Evolutionary conservation across 257 asterid species (phyloP), one percentile per base, ranked within the genome.

Genomic region (Eucommia ulmoides): DNA sequence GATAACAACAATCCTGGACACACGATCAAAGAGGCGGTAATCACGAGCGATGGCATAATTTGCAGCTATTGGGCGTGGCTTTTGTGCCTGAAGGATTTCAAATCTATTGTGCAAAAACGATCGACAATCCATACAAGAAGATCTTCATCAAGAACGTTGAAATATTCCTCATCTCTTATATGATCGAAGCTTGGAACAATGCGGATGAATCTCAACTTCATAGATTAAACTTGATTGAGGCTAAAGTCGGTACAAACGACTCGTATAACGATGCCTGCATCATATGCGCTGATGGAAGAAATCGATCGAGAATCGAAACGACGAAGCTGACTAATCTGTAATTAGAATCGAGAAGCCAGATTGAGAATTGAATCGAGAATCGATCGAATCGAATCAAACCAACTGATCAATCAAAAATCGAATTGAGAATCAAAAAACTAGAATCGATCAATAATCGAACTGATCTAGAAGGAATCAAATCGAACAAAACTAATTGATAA

Each of bases 221-320:
- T 29, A 24, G 22, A 49, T 58, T 48, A 9, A 76, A 68, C 21
- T 1, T 16, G n/a, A 54, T 79, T n/a, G 51, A 67, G 41, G 26
- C 59, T 0, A 38, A 38, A 20, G 59, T 33, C 19, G 45, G 45
- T 26, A 51, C 44, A 0, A 19, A 41, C 8, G 82, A 71, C 33
- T 19, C 50, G 3, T 53, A 63, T 15, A 85, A 80, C 33, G 82
- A 74, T 62, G 80, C 69, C 18, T 80, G 85, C 53, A 60, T 74
- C 55, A 58, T 74, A 23, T 80, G 91, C 24, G 85, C 79, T 20
- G 80, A 71, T 65, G 85, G 79, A 15, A 82, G 91, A 17, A 25
- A 69, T 55, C 65, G n/a, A n/a, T n/a, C n/a, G n/a, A n/a, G n/a
- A n/a, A n/a, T n/a, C n/a, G n/a, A n/a, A n/a, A n/a, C n/a, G n/a